Base-by-base conservation (phyloP, 441 rosid species). In the Jatropha multifida region DNA sequence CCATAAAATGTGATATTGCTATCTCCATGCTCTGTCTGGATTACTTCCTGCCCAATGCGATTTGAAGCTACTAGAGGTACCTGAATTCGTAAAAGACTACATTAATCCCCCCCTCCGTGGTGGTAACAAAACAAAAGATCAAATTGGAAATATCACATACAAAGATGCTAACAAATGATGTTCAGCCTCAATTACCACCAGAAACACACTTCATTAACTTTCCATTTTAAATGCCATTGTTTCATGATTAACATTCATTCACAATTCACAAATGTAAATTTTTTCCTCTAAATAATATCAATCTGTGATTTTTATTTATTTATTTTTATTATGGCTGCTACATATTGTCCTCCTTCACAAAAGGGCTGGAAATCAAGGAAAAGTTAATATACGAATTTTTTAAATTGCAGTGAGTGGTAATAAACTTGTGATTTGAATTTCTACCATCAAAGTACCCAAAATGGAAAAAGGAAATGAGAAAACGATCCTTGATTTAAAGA, bases 1-100 rank as follows among this genome's bases (percentile, higher is more conserved):
- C 99, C 98, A 37, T 90, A 93, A 83, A 90, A 93, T 44, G 92
- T 85, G 68, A 95, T 93, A 76, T 86, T 83, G 72, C 94, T 92
- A 5, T 88, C 84, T 76, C 99, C 97, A 68, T 92, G 94, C 86
- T 93, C 95, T 9, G 94, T 90, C 83, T 90, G 85, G 66, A 92
- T 85, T 58, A 68, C 76, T 84, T 95, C 97, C 84, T 86, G 92
- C 32, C 98, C 99, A 46, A 87, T 77, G 69, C 94, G 94, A 78
- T 95, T 92, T 1, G 97, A 93, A 74, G 94, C 97, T 37, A 93
- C 91, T 23, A 93, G 87, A 71, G 94, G 95, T 56, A 90, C 95
- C 95, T 92, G 85, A 64, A 73, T 73, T 78, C 54, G 65, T 73
- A 26, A 12, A 65, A 75, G 64, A 68, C 51, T n/a, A 55, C 51